Evolutionary conservation across 1,284 basidiomycete genomes (phyloP), one percentile per base, ranked within the genome.

Genomic region (Trametes polyzona): DNA sequence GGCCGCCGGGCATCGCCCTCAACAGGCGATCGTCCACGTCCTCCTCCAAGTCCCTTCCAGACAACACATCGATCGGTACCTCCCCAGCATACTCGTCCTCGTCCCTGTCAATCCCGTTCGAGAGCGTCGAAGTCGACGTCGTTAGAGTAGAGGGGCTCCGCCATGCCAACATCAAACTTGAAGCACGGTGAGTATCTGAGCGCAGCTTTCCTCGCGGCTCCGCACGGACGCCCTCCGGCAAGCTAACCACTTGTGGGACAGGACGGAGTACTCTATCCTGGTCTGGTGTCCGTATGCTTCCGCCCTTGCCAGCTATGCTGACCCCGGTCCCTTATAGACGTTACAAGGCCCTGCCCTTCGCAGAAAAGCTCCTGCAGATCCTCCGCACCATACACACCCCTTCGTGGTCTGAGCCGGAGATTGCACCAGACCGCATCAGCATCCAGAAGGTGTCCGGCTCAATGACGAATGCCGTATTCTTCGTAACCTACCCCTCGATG

Each of bases 391-490:
- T 92, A 51, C 76, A 76, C 44, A 73, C 89, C 11, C 81, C 83
- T 27, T 75, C 76, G 27, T 92, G 90, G 90, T 71, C 72, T 29
- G 73, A 77, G 39, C 59, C 69, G 5, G 73, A 73, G 43, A 74
- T 87, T 43, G 71, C 75, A 23, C 71, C 83, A 17, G 74, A 80
- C 33, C 77, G 80, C 40, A 72, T 95, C 56, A 79, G 78, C 56
- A 82, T 96, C 63, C 79, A 79, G 67, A 95, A 90, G 72, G 89
- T 93, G n/a, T 92, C 94, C 9, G 95, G 95, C 14, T 90, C 93
- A 17, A 75, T 96, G 65, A 98, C 95, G 40, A 98, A 98, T 71
- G 90, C 93, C 59, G 93, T 98, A 52, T 97, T 94, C 75, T 98
- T 97, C 74, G 88, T 97, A 48, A 91, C 88, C 21, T 87, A 80